phyloP scores from a whole-genome alignment of 164 flowering plant genomes.

The Chloranthus sessilifolius region DNA sequence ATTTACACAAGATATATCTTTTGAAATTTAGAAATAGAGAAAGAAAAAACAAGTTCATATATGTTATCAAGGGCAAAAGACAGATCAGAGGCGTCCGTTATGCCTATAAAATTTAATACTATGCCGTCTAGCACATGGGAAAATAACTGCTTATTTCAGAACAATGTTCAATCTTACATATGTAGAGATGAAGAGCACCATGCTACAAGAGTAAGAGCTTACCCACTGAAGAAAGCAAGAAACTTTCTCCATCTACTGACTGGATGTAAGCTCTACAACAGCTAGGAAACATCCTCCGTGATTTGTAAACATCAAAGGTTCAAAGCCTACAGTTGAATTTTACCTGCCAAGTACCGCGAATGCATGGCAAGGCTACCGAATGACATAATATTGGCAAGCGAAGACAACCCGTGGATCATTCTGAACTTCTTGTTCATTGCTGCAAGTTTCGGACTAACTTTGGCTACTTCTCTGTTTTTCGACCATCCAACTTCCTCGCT shows the following conservation, averaged over 20 bases:
- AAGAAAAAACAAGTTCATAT: too few relatives aligned
- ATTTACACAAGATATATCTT: too few relatives aligned
- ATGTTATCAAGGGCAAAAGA: too few relatives aligned
- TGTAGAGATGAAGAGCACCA: too few relatives aligned
- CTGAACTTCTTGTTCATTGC: slow-evolving; percentile 98
- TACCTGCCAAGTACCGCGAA: slow-evolving; percentile 90
- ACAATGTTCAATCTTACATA: too few relatives aligned
- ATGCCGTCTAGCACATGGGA: too few relatives aligned
- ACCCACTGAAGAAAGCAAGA: neutral
- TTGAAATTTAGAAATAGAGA: too few relatives aligned
- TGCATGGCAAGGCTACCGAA: slow-evolving; percentile 91
- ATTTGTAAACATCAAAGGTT: neutral
- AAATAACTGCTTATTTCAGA: too few relatives aligned
- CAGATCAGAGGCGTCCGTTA: too few relatives aligned
- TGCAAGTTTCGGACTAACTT: slow-evolving; percentile 70
- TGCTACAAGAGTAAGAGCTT: too few relatives aligned
- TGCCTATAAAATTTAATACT: too few relatives aligned
- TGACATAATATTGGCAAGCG: slow-evolving; percentile 78
- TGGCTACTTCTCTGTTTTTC: slow-evolving; percentile 70
- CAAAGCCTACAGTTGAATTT: slow-evolving; percentile 57
- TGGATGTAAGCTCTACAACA: slow-evolving; percentile 1
- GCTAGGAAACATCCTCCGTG: neutral
- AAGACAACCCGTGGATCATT: slow-evolving; percentile 90
- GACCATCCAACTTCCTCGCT: slow-evolving; percentile 91
- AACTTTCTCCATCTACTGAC: neutral